Conservation (phyloP, 2,329 filamentous ascomycete species). For the Penicillium polonicum region DNA sequence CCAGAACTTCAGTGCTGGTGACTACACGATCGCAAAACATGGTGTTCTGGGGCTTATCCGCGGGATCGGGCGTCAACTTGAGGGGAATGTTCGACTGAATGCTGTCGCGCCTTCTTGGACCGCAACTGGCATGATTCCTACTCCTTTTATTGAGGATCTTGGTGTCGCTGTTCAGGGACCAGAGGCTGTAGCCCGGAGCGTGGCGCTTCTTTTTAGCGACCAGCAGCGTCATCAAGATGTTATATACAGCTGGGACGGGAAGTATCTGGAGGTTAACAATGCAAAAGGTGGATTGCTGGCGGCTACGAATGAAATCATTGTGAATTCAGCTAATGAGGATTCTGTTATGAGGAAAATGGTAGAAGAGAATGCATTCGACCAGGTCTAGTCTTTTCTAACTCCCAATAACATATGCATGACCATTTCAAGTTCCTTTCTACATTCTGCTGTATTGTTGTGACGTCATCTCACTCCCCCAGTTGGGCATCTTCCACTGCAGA, state of each 20-base stretch:
- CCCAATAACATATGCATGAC: neutral
- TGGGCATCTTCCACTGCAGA: neutral
- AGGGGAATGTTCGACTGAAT: slow-evolving; percentile 56
- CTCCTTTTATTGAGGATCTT: slow-evolving; percentile 23
- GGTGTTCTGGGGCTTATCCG: slow-evolving; percentile 56
- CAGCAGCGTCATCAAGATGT: slow-evolving; percentile 50
- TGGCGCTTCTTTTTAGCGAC: slow-evolving; percentile 53
- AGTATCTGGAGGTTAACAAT: slow-evolving; percentile 57
- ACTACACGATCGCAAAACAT: slow-evolving; percentile 58
- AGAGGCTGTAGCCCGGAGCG: slow-evolving; percentile 50
- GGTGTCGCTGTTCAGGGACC: slow-evolving; percentile 43
- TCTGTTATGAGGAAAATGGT: neutral
- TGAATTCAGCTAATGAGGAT: slow-evolving; percentile 13
- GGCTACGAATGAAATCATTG: slow-evolving; percentile 6
- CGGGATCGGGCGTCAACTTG: slow-evolving; percentile 44
- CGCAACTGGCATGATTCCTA: slow-evolving; percentile 49
- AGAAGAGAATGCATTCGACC: neutral
- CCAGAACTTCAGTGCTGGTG: slow-evolving; percentile 51
- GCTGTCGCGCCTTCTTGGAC: slow-evolving; percentile 58
- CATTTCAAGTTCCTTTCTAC: neutral
- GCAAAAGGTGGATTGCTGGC: slow-evolving; percentile 24
- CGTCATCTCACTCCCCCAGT: neutral
- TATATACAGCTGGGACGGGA: slow-evolving; percentile 52
- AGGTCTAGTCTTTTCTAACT: neutral
- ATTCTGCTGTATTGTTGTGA: neutral